Conservation (phyloP, 805 yeast genomes). For the Ogataea naganishii region DNA sequence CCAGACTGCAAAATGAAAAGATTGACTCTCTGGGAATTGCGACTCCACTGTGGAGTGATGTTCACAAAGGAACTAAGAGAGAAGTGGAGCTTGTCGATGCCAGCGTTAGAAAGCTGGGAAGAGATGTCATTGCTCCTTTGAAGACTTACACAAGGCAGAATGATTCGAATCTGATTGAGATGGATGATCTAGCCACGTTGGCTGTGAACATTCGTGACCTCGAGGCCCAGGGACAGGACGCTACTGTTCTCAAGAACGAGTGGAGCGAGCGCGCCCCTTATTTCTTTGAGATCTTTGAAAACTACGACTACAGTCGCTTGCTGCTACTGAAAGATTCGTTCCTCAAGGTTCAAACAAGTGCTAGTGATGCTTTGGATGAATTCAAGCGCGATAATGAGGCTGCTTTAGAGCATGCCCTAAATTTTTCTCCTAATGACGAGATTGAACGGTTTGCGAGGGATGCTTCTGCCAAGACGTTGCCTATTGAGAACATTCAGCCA, state of each 20-base stretch:
- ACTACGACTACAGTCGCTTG: conserved; percentile 57
- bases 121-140: conserved; percentile 49
- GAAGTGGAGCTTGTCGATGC: conserved; percentile 37
- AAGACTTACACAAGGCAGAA: conserved; percentile 45
- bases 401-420: conserved; percentile 57
- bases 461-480: conserved; percentile 18
- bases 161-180: conserved; percentile 31
- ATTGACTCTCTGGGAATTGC: conserved; percentile 39
- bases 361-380: conserved; percentile 41
- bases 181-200: conserved; percentile 25
- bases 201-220: conserved; percentile 13
- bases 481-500: conserved; percentile 16
- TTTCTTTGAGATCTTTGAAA: conserved; percentile 66
- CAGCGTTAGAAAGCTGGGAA: conserved; percentile 42
- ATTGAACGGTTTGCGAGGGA: conserved; percentile 44
- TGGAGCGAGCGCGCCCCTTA: conserved; percentile 79
- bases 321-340: conserved; percentile 57
- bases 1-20: conserved; percentile 36
- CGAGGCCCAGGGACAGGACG: conserved; percentile 18
- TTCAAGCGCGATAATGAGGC: conserved; percentile 46
- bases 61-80: conserved; percentile 30
- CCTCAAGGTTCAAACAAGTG: conserved; percentile 54
- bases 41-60: conserved; percentile 34
- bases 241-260: conserved; percentile 37
- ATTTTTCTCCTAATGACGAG: conserved; percentile 54